A percentile compares a stretch with the other conserved stretches of the same genome.
These are phyloP conservation scores for Eucalyptus sp. DNA, from an alignment of 345 rosid species.

Conservation along the genomic window DNA sequence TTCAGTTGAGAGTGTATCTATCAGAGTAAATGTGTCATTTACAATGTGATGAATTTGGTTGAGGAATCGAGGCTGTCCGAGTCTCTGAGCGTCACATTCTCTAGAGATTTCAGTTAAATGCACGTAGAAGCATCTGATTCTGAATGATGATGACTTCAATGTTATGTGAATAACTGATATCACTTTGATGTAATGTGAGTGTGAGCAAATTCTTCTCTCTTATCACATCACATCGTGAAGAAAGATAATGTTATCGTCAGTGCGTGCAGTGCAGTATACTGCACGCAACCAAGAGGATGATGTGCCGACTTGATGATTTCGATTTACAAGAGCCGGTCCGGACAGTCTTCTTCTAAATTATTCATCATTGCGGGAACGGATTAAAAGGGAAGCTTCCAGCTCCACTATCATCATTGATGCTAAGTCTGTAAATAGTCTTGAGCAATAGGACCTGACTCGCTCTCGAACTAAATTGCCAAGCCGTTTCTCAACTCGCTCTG, in stretches of 20 bases:
- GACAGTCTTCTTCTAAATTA: not conserved
- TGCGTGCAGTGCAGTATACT: not conserved
- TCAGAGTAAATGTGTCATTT: slow-evolving; percentile 15
- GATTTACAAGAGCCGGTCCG: not conserved
- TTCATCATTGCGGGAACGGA: not conserved
- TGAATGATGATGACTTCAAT: not conserved
- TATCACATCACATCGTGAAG: not conserved
- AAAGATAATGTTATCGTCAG: not conserved
- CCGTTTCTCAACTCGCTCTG: not conserved
- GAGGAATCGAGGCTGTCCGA: not conserved
- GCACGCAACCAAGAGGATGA: not conserved
- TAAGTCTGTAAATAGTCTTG: not conserved
- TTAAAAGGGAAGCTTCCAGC: not conserved
- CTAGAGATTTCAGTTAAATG: not conserved
- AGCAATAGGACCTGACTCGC: not conserved
- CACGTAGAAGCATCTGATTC: not conserved
- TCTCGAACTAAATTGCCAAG: not conserved
- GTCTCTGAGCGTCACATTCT: not conserved
- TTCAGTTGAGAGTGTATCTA: slow-evolving; percentile 53
- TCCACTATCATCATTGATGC: not conserved
- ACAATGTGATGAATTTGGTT: not conserved
- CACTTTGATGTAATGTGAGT: not conserved
- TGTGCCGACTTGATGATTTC: not conserved
- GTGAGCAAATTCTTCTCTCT: not conserved
- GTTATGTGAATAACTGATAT: not conserved